Evolutionary conservation across 768 basidiomycete genomes (phyloP), one percentile per base, ranked within the genome.

Genomic region (Termitomyces sp.): DNA sequence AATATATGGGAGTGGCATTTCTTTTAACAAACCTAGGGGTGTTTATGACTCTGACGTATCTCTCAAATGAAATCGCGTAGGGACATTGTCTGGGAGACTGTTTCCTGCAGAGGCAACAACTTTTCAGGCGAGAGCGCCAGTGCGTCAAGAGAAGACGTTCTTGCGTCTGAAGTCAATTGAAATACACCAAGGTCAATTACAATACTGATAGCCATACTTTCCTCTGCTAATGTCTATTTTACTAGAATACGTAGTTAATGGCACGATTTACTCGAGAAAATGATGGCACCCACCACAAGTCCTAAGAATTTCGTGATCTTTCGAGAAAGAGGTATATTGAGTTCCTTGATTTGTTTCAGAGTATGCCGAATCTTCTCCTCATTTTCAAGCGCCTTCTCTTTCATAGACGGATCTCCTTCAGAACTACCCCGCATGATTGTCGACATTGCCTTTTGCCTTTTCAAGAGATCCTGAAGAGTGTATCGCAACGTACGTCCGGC

Each of bases 291-390:
- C 30, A 62, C 61, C 30, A 45, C 28, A 13, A 59, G 30, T 41
- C 61, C 58, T 5, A 59, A 32, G 41, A 62, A 54, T 16, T 58
- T 55, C 35, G 51, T 60, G 11, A 63, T 52, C 43, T 50, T 60
- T n/a, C 62, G 56, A 16, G 62, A 60, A 24, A 60, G 56, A 20
- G 62, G 61, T 13, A 63, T 45, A 30, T 63, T 60, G 7, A 63
- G 51, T 20, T 57, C 62, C 22, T 60, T 63, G 46, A 63, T 63
- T 51, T 63, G 62, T 24, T 54, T 55, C 9, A 63, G 52, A 26
- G 55, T 63, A 40, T 51, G 28, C 9, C 54, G 54, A 49, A 63
- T 60, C 43, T 58, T 60, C 32, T 60, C 59, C 32, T 63, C 59
- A 40, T 60, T 60, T 41, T 56, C 54, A 9, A 35, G 10, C 3